phyloP scores from a whole-genome alignment of 345 rosid species.

The Aurinia saxatilis region DNA sequence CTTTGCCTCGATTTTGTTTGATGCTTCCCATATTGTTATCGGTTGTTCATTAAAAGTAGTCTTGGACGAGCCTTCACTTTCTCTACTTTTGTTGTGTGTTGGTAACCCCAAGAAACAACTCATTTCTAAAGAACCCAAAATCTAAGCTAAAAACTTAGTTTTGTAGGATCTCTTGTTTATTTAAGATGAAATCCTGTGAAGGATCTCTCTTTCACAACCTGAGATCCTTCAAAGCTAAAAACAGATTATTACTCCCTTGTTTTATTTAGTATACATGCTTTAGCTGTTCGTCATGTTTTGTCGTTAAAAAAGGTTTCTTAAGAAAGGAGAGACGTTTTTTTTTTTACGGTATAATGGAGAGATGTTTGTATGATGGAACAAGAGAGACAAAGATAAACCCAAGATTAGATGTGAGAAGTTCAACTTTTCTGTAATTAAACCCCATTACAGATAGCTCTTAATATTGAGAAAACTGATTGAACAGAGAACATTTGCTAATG shows the following conservation, averaged over 20 bases:
- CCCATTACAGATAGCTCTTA: not conserved
- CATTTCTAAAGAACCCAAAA: not conserved
- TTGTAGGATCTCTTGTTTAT: not conserved
- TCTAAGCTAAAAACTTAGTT: not conserved
- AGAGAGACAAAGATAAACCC: slow-evolving; percentile 7
- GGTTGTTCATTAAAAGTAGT: not conserved
- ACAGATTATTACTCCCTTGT: not conserved
- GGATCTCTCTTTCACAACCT: not conserved
- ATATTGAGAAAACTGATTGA: not conserved
- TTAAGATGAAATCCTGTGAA: not conserved
- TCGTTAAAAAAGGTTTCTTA: not conserved
- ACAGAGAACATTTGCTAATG: not conserved
- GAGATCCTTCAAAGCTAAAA: not conserved
- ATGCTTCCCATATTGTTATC: not conserved
- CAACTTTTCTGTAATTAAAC: not conserved
- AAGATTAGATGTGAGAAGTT: not conserved
- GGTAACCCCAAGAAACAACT: slow-evolving; percentile 18
- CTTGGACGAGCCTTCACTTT: slow-evolving; percentile 8
- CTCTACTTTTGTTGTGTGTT: slow-evolving; percentile 2
- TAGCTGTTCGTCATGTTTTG: not conserved
- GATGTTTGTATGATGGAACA: not conserved
- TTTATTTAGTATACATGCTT: not conserved
- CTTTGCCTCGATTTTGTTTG: slow-evolving; percentile 40
- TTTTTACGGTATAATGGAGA: not conserved
- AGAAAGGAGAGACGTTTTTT: not conserved